Evolutionary conservation across 1,139 yeast genomes (phyloP).

Genomic region (Pneumocystis murina): DNA sequence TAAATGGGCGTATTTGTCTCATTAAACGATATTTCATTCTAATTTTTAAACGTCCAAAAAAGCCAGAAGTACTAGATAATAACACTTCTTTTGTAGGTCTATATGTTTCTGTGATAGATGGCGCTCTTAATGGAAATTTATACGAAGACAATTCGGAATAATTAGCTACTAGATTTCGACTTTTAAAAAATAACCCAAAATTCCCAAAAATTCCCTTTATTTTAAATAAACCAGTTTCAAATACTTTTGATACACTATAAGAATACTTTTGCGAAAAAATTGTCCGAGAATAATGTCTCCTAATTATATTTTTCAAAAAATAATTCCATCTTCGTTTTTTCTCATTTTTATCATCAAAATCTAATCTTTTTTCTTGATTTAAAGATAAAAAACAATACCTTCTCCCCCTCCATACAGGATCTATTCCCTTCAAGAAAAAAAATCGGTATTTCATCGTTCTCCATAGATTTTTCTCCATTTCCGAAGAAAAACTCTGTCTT

Average conservation of each 20-base stretch:
- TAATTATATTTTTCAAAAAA: background rate
- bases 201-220: background rate
- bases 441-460: background rate
- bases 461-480: no score
- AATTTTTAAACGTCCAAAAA: slow-evolving; percentile 38
- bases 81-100: slow-evolving; percentile 32
- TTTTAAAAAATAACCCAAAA: background rate
- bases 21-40: slow-evolving; percentile 59
- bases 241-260: background rate
- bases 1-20: slow-evolving; percentile 53
- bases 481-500: no score
- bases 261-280: background rate
- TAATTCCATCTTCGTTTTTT: background rate
- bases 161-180: background rate
- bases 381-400: background rate
- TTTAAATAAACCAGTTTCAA: background rate
- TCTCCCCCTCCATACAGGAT: background rate
- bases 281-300: background rate
- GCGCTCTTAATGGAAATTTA: slow-evolving; percentile 3
- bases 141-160: slow-evolving; percentile 23
- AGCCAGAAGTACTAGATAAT: slow-evolving; percentile 36
- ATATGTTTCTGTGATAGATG: background rate
- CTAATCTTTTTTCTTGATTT: background rate
- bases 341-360: background rate
- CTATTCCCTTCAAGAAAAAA: no score